phyloP scores from a whole-genome alignment of 2,329 filamentous ascomycete species.

The Arthroderma uncinatum region DNA sequence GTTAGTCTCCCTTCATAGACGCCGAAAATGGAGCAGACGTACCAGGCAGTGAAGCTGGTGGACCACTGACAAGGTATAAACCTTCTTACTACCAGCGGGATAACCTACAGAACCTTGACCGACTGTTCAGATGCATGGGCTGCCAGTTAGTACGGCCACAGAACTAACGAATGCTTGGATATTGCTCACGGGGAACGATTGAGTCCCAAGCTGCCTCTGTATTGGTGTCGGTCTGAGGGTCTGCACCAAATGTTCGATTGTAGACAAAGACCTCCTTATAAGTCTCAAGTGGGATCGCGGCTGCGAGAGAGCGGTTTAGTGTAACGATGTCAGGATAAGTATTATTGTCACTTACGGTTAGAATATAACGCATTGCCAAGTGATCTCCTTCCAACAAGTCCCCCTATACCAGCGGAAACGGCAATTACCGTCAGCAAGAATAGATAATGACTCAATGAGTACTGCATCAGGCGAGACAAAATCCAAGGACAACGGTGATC shows the following conservation, averaged over 20 bases:
- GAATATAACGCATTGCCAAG: background rate
- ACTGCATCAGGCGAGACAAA: background rate
- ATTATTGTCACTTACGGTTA: background rate
- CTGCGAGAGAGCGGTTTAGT: background rate
- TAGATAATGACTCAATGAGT: background rate
- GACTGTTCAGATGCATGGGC: background rate
- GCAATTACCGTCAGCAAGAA: background rate
- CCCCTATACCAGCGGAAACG: background rate
- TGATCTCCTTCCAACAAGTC: background rate
- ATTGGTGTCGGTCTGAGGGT: background rate
- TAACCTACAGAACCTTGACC: background rate
- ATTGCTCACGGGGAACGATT: background rate
- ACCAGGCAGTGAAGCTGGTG: conserved; percentile 1
- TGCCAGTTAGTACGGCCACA: background rate
- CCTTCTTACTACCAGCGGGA: background rate
- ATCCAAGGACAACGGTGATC: background rate
- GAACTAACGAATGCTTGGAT: background rate
- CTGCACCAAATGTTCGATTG: background rate
- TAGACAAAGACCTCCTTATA: background rate
- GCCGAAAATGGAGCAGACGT: background rate
- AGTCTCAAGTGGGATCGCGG: background rate
- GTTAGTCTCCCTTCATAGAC: background rate
- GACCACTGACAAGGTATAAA: background rate
- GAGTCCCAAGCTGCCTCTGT: background rate
- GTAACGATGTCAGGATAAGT: background rate